Percentiles rank a stretch among this genome's conserved stretches.
These are phyloP conservation scores for Oidiodendron maius DNA, from an alignment of 495 filamentous ascomycete species.

Conservation along the genomic window DNA sequence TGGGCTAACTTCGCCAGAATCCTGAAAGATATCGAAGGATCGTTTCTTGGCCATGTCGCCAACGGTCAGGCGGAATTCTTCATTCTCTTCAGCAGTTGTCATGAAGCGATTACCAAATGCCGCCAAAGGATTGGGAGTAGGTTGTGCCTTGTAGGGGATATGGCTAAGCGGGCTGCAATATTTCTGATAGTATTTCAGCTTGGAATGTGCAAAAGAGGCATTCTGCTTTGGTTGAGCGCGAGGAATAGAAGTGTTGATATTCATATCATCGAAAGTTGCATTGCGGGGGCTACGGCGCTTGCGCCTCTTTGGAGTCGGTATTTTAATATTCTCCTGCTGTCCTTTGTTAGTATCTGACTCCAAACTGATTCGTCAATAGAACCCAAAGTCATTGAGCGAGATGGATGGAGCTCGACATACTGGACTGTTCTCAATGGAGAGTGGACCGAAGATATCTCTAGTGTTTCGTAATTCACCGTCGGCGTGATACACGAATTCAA, in stretches of 20 bases:
- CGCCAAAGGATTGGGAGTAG: slow-evolving; percentile 15
- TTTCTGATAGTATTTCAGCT: too few species aligned
- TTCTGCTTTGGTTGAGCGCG: slow-evolving; percentile 2
- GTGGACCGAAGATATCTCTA: slow-evolving; percentile 42
- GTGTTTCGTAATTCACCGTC: slow-evolving; percentile 46
- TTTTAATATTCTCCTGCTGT: slow-evolving; percentile 1
- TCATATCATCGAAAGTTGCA: slow-evolving; percentile 4
- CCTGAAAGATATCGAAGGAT: slow-evolving; percentile 29
- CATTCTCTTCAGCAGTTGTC: slow-evolving; percentile 15
- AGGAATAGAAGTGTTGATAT: slow-evolving; percentile 10
- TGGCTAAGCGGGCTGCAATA: not conserved
- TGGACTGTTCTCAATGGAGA: slow-evolving; percentile 39
- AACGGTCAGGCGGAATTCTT: slow-evolving; percentile 16
- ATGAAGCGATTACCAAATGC: slow-evolving; percentile 5
- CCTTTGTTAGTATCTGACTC: not conserved
- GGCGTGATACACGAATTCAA: slow-evolving; percentile 62
- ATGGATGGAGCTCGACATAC: slow-evolving; percentile 28
- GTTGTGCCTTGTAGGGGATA: not conserved
- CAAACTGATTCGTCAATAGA: too few species aligned
- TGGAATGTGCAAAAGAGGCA: not conserved
- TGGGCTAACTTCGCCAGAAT: slow-evolving; percentile 24
- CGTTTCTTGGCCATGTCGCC: slow-evolving; percentile 15
- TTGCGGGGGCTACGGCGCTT: slow-evolving; percentile 10
- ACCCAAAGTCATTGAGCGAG: too few species aligned
- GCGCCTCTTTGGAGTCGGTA: slow-evolving; percentile 14